Evolutionary conservation across 2,329 filamentous ascomycete species (phyloP).

Genomic region (Grosmannia huntii): DNA sequence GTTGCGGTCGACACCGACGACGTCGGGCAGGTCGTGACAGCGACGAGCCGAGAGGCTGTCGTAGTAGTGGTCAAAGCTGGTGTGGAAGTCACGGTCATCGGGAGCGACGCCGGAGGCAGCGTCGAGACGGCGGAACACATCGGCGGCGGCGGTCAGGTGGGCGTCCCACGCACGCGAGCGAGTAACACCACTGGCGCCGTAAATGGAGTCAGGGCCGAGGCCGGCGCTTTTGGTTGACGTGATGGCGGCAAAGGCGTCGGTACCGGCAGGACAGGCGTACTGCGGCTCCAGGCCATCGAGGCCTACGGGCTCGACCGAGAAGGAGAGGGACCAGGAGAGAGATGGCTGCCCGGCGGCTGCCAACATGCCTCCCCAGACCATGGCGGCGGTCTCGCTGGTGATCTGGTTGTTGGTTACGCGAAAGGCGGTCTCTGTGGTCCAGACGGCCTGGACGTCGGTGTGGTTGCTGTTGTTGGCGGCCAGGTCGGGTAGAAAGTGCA

Average conservation of each 20-base stretch:
- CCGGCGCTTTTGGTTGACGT: too few relatives aligned
- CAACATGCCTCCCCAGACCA: conserved; percentile 63
- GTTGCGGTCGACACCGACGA: conserved; percentile 38
- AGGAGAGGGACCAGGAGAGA: conserved; percentile 16
- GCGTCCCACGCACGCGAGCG: conserved; percentile 3
- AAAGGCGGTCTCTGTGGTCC: conserved; percentile 39
- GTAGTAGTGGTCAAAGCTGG: conserved; percentile 68
- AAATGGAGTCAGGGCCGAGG: neutral
- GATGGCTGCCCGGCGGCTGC: conserved; percentile 16
- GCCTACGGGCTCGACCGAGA: conserved; percentile 38
- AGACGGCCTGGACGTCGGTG: conserved; percentile 17
- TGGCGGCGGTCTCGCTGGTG: conserved; percentile 67
- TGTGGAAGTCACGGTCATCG: conserved; percentile 50
- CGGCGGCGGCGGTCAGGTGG: conserved; percentile 20
- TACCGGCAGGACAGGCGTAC: conserved; percentile 48
- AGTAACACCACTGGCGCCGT: neutral
- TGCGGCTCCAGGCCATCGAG: conserved; percentile 64
- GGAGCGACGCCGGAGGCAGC: conserved; percentile 51
- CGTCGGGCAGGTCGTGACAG: conserved; percentile 58
- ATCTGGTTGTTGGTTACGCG: conserved; percentile 74
- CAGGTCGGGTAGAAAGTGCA: conserved; percentile 50
- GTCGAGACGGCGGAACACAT: conserved; percentile 50
- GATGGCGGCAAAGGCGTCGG: conserved; percentile 15
- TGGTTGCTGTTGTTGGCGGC: conserved; percentile 15
- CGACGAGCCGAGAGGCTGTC: conserved; percentile 71